Evolutionary conservation across 2,329 filamentous ascomycete genomes (phyloP).

Genomic region (Fusarium torulosum): DNA sequence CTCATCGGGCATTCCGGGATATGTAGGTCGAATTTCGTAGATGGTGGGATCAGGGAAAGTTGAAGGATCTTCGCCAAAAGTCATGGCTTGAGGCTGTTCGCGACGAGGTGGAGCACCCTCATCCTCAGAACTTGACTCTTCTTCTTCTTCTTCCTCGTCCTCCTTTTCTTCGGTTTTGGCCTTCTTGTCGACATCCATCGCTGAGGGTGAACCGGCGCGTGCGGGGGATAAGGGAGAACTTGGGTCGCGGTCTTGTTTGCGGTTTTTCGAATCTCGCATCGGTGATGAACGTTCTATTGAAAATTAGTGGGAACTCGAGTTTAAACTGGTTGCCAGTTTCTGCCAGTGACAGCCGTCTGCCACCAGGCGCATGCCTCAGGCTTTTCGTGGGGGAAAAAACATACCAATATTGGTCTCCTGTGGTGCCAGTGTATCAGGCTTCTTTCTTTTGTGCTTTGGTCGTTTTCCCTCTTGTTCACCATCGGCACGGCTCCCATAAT

Average conservation of each 20-base stretch:
- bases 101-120: constrained; percentile 71
- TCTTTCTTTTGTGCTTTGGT: constrained; percentile 82
- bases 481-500: constrained; percentile 61
- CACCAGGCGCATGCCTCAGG: constrained; percentile 4
- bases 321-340: constrained; percentile 15
- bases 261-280: constrained; percentile 62
- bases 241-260: constrained; percentile 65
- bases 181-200: constrained; percentile 72
- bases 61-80: constrained; percentile 91
- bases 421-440: constrained; percentile 71
- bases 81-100: constrained; percentile 81
- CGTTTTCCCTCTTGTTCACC: constrained; percentile 67
- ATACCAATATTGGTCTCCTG: constrained; percentile 58
- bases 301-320: constrained; percentile 25
- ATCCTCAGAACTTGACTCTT: constrained; percentile 68
- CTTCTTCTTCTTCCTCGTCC: constrained; percentile 32
- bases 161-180: constrained; percentile 52
- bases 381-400: constrained; percentile 22
- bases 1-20: constrained; percentile 82
- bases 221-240: constrained; percentile 72
- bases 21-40: constrained; percentile 87
- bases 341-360: constrained; percentile 10
- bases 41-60: constrained; percentile 93
- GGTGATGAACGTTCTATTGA: constrained; percentile 66
- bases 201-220: constrained; percentile 63